Conservation (phyloP, 345 rosid species). For the Syzygium oleosum region DNA sequence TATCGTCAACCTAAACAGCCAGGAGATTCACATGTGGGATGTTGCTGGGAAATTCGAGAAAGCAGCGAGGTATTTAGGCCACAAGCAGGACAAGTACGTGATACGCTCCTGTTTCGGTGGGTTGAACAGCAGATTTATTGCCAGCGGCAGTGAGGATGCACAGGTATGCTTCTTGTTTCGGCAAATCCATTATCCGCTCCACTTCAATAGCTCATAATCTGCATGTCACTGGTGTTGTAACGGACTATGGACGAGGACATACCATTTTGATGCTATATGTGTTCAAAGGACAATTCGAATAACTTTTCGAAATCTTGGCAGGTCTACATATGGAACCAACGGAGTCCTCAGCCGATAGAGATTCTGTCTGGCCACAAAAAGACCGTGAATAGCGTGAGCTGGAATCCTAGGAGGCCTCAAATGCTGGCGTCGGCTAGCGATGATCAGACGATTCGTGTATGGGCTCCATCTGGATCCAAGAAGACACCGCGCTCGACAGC, state of each 20-base stretch:
- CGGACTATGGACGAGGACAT: not conserved
- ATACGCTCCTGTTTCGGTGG: constrained; percentile 94
- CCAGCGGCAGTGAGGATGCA: constrained; percentile 86
- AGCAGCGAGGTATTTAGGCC: constrained; percentile 60
- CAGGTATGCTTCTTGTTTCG: constrained; percentile 30
- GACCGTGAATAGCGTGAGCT: constrained; percentile 85
- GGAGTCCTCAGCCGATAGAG: constrained; percentile 45
- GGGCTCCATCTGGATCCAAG: constrained; percentile 38
- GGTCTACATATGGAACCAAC: constrained; percentile 80
- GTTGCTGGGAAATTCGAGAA: constrained; percentile 56
- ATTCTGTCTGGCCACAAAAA: constrained; percentile 66
- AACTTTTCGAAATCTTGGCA: constrained; percentile 5
- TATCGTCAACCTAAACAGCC: constrained; percentile 71
- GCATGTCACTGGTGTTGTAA: not conserved
- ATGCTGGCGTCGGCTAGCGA: constrained; percentile 89
- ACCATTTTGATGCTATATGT: not conserved
- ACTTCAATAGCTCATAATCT: not conserved
- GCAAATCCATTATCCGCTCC: not conserved
- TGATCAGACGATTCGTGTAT: constrained; percentile 68
- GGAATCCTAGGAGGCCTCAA: constrained; percentile 69
- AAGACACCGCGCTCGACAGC: not conserved
- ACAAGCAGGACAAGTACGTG: constrained; percentile 66
- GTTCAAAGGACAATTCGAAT: not conserved
- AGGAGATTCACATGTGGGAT: constrained; percentile 94
- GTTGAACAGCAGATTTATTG: constrained; percentile 57